Evolutionary conservation across 1,284 basidiomycete genomes (phyloP).

Genomic region (Mycena citricolor): DNA sequence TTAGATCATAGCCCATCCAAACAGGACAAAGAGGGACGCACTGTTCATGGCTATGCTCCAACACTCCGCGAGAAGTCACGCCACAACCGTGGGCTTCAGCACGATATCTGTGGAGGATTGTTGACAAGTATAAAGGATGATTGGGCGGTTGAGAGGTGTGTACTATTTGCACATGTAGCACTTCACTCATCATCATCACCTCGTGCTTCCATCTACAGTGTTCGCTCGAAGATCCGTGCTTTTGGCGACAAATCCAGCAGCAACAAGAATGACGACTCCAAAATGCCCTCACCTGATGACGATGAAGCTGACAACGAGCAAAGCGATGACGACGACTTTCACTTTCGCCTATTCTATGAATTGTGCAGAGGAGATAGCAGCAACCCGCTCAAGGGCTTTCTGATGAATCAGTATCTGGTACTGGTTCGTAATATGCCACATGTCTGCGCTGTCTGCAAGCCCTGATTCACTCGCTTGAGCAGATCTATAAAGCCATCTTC

Average conservation of each 20-base stretch:
- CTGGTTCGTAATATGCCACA: too few species aligned
- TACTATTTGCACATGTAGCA: neutral
- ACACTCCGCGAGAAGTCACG: neutral
- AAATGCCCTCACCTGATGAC: too few species aligned
- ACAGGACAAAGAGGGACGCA: neutral
- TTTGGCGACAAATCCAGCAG: too few species aligned
- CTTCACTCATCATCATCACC: too few species aligned
- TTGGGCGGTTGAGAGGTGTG: conserved; percentile 1
- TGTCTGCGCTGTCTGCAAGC: neutral
- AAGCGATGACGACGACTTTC: conserved; percentile 1
- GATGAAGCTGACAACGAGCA: neutral
- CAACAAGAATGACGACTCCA: too few species aligned
- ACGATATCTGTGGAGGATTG: neutral
- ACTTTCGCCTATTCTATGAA: conserved; percentile 9
- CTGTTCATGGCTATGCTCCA: neutral
- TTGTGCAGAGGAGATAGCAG: conserved; percentile 3
- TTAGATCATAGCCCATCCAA: too few species aligned
- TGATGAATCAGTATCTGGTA: conserved; percentile 8
- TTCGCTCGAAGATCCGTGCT: conserved; percentile 1
- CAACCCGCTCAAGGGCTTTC: conserved; percentile 1
- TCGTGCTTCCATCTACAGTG: conserved; percentile 1
- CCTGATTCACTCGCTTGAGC: neutral
- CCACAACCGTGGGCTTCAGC: neutral
- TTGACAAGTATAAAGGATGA: neutral
- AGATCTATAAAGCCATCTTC: conserved; percentile 13